A percentile compares a stretch with the other conserved stretches of the same genome.
Evolutionary conservation across 495 filamentous ascomycete genomes (phyloP).

Genomic region (Hypoxylon crocopeplum): DNA sequence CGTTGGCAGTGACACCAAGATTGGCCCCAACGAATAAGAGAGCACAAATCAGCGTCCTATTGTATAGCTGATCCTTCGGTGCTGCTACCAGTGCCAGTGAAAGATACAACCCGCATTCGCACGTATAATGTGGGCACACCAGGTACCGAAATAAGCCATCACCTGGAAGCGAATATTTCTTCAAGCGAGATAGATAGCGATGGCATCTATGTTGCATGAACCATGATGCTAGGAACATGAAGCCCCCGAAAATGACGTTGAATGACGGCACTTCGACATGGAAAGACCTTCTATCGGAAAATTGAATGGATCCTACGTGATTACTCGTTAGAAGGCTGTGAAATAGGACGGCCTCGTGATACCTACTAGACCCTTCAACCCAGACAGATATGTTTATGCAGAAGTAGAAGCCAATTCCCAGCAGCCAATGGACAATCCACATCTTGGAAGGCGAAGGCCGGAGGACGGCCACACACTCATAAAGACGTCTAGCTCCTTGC

Average conservation of each 20-base stretch:
- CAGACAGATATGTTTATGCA: conserved; percentile 75
- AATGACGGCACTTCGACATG: conserved; percentile 56
- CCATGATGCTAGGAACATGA: conserved; percentile 76
- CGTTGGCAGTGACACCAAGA: conserved; percentile 79
- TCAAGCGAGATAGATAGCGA: conserved; percentile 75
- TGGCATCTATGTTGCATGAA: conserved; percentile 83
- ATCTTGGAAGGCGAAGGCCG: conserved; percentile 72
- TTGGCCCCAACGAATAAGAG: conserved; percentile 78
- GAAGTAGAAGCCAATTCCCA: conserved; percentile 81
- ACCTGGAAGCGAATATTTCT: conserved; percentile 82
- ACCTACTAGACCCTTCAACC: conserved; percentile 82
- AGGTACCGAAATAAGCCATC: conserved; percentile 69
- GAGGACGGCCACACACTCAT: conserved; percentile 70
- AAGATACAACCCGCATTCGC: conserved; percentile 84
- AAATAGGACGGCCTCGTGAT: neutral
- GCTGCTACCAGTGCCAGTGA: conserved; percentile 78
- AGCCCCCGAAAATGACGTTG: conserved; percentile 65
- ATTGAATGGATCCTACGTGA: conserved; percentile 30
- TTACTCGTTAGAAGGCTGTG: conserved; percentile 23
- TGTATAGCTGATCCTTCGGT: conserved; percentile 65
- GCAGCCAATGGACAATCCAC: conserved; percentile 81
- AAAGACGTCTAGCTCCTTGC: conserved; percentile 76
- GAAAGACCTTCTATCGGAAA: conserved; percentile 30
- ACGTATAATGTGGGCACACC: conserved; percentile 90
- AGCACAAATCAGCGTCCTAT: conserved; percentile 74